Conservation (phyloP, 768 basidiomycete species). For the Lentinula lateritia region DNA sequence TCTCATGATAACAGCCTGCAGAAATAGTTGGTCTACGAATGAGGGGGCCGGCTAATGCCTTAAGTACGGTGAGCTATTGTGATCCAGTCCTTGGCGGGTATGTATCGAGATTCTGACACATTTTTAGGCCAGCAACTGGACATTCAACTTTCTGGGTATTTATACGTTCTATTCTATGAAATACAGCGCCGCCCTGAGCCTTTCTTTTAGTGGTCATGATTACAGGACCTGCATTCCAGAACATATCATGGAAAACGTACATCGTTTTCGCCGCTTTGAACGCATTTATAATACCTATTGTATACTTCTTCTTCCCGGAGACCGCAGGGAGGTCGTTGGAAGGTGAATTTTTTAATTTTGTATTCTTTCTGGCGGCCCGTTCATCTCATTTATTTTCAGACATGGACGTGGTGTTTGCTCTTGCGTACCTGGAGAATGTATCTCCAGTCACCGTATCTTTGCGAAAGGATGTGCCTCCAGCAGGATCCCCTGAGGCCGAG, state of each 20-base stretch:
- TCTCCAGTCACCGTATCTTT: slow-evolving; percentile 39
- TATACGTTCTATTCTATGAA: not conserved
- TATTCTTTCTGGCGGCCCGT: not conserved
- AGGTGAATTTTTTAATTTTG: slow-evolving; percentile 19
- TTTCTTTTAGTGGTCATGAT: slow-evolving; percentile 46
- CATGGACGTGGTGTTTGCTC: slow-evolving; percentile 43
- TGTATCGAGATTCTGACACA: not conserved
- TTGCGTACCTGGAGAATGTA: slow-evolving; percentile 37
- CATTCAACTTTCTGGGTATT: slow-evolving; percentile 45
- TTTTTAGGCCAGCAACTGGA: slow-evolving; percentile 41
- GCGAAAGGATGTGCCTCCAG: slow-evolving; percentile 36
- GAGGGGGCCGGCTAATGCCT: slow-evolving; percentile 58
- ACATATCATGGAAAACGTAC: slow-evolving; percentile 56
- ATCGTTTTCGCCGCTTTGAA: slow-evolving; percentile 56
- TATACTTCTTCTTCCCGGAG: slow-evolving; percentile 60
- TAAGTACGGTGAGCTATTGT: slow-evolving; percentile 40
- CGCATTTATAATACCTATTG: slow-evolving; percentile 48
- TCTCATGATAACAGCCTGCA: slow-evolving; percentile 30
- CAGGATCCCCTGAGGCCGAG: slow-evolving; percentile 40
- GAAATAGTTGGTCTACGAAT: slow-evolving; percentile 61
- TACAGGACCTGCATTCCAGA: slow-evolving; percentile 52
- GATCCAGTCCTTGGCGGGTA: not conserved
- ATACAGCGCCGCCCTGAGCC: not conserved
- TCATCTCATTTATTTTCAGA: slow-evolving; percentile 16
- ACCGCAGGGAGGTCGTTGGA: slow-evolving; percentile 56